Conservation (phyloP, 148 eudicot genomes). For the Vaccinium corymbosum region DNA sequence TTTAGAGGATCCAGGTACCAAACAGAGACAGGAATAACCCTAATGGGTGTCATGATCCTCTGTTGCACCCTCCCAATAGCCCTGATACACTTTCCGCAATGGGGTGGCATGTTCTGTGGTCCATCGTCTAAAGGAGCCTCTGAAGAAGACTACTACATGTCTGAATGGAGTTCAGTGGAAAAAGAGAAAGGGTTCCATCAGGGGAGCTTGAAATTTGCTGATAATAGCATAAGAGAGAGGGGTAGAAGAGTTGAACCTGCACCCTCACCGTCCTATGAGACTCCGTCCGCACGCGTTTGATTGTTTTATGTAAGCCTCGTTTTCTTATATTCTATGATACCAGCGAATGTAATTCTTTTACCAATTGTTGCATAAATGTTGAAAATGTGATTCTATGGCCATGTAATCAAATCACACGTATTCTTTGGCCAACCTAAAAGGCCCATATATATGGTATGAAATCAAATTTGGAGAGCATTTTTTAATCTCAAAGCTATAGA, state of each 20-base stretch:
- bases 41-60: constrained; percentile 84
- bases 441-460: too few relatives aligned
- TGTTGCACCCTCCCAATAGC: constrained; percentile 50
- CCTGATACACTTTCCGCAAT: constrained; percentile 63
- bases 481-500: too few relatives aligned
- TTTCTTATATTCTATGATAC: too few relatives aligned
- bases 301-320: too few relatives aligned
- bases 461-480: too few relatives aligned
- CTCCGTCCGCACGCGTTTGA: background rate
- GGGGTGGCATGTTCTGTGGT: constrained; percentile 88
- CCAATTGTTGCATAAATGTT: too few relatives aligned
- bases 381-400: too few relatives aligned
- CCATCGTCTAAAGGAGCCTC: constrained; percentile 36
- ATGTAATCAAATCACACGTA: too few relatives aligned
- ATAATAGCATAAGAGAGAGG: constrained; percentile 59
- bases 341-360: too few relatives aligned
- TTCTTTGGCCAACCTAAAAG: too few relatives aligned
- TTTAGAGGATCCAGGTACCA: constrained; percentile 67
- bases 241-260: constrained; percentile 25
- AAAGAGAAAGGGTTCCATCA: constrained; percentile 42
- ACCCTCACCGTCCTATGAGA: constrained; percentile 18
- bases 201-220: constrained; percentile 57
- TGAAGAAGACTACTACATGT: constrained; percentile 68
- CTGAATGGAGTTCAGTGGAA: constrained; percentile 57
- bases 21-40: constrained; percentile 60